phyloP scores from a whole-genome alignment of 108 stramenopile genomes.

The Fragilaria radians region DNA sequence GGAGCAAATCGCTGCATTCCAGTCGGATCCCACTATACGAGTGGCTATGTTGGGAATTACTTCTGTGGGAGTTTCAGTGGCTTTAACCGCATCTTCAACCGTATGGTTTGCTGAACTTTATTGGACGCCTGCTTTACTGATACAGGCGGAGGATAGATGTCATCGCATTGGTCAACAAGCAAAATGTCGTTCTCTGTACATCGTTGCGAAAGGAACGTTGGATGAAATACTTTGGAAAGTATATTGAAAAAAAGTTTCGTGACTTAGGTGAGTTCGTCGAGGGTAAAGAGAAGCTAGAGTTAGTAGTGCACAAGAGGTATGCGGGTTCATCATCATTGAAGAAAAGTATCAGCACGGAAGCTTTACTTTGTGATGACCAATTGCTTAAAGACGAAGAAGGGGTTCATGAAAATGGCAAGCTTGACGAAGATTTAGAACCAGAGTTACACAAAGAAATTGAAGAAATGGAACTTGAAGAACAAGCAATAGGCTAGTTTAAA shows the following conservation, averaged over 20 bases:
- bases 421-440: slow-evolving; percentile 12
- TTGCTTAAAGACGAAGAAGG: slow-evolving; percentile 36
- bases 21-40: slow-evolving; percentile 74
- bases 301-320: slow-evolving; percentile 57
- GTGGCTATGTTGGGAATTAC: slow-evolving; percentile 93
- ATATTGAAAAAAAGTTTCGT: slow-evolving; percentile 78
- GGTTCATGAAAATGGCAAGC: slow-evolving; percentile 7
- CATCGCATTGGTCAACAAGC: slow-evolving; percentile 96
- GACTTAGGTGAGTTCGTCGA: slow-evolving; percentile 89
- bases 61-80: slow-evolving; percentile 95
- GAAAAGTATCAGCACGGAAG: slow-evolving; percentile 14
- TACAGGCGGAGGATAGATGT: slow-evolving; percentile 97
- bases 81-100: slow-evolving; percentile 93
- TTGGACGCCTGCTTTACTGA: slow-evolving; percentile 95
- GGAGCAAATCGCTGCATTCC: slow-evolving; percentile 83
- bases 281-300: slow-evolving; percentile 78
- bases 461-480: slow-evolving; percentile 59
- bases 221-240: slow-evolving; percentile 87
- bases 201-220: slow-evolving; percentile 75
- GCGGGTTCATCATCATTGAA: slow-evolving; percentile 20
- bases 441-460: slow-evolving; percentile 45
- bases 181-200: slow-evolving; percentile 82
- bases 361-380: slow-evolving; percentile 29
- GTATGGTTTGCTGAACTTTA: slow-evolving; percentile 97
- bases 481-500: too few relatives aligned